Percentiles rank a stretch among this genome's conserved stretches.
These are phyloP conservation scores for Insectozyma bohioensis DNA, from an alignment of 1,139 yeast genomes.

Conservation along the genomic window DNA sequence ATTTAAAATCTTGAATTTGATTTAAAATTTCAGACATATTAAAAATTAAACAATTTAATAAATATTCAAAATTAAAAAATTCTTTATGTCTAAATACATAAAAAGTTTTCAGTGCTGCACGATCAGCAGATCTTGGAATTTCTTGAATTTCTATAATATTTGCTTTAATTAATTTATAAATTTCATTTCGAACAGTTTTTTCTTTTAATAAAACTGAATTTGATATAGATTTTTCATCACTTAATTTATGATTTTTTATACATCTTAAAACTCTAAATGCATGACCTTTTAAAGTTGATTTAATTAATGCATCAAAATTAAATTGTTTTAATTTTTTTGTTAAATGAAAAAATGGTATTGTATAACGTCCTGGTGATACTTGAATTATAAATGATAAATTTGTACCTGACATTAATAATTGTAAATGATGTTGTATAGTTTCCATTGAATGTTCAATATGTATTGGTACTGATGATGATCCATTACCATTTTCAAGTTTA, in stretches of 20 bases:
- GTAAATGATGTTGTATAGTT: constrained; percentile 48
- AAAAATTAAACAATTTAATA: constrained; percentile 31
- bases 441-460: constrained; percentile 20
- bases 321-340: constrained; percentile 48
- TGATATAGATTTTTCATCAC: constrained; percentile 83
- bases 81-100: constrained; percentile 78
- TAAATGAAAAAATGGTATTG: constrained; percentile 44
- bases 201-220: constrained; percentile 75
- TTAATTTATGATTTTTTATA: constrained; percentile 62
- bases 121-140: constrained; percentile 86
- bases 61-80: constrained; percentile 54
- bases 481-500: constrained; percentile 39
- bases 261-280: constrained; percentile 68
- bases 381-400: constrained; percentile 47
- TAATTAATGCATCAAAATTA: constrained; percentile 61
- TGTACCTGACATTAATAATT: constrained; percentile 47
- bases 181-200: constrained; percentile 66
- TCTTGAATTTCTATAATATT: constrained; percentile 80
- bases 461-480: constrained; percentile 9
- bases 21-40: constrained; percentile 62
- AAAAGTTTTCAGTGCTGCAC: constrained; percentile 88
- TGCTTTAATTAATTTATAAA: constrained; percentile 54
- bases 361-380: constrained; percentile 40
- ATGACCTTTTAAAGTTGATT: constrained; percentile 55
- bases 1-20: constrained; percentile 56